Conservation (phyloP, 2,329 filamentous ascomycete species). For the Sclerotinia minor region DNA sequence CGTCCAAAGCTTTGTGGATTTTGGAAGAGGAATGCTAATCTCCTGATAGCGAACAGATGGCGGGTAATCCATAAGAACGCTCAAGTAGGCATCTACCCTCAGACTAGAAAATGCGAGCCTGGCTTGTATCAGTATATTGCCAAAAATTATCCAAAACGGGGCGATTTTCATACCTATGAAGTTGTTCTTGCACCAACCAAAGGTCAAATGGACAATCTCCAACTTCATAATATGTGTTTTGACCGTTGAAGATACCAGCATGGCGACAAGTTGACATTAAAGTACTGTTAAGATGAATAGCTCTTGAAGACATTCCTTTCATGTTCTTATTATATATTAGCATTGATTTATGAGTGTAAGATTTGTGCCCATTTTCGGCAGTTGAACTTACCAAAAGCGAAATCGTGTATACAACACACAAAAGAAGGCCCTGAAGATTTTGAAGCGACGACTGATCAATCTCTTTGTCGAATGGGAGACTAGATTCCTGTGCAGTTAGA, state of each 20-base stretch:
- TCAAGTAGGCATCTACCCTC: slow-evolving; percentile 19
- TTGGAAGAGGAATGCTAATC: slow-evolving; percentile 20
- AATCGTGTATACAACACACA: slow-evolving; percentile 16
- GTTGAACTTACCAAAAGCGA: slow-evolving; percentile 2
- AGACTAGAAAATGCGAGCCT: slow-evolving; percentile 6
- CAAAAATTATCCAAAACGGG: too few relatives aligned
- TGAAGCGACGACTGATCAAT: slow-evolving; percentile 12
- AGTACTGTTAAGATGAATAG: slow-evolving; percentile 17
- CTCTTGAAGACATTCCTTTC: slow-evolving; percentile 5
- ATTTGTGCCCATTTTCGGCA: too few relatives aligned
- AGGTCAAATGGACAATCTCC: slow-evolving; percentile 20
- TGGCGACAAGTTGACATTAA: slow-evolving; percentile 15
- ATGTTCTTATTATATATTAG: neutral
- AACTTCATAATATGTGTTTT: slow-evolving; percentile 19
- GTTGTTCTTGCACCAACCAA: slow-evolving; percentile 15
- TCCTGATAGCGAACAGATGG: slow-evolving; percentile 20
- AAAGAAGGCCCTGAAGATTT: slow-evolving; percentile 13
- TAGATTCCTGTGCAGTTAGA: neutral
- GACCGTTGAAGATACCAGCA: slow-evolving; percentile 18
- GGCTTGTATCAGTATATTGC: neutral
- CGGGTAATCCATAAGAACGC: slow-evolving; percentile 15
- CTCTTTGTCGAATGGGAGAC: slow-evolving; percentile 9
- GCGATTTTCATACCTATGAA: neutral
- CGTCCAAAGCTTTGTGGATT: slow-evolving; percentile 7
- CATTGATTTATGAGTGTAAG: neutral